phyloP scores from a whole-genome alignment of 2,329 filamentous ascomycete genomes.

The Bisporella sp. region DNA sequence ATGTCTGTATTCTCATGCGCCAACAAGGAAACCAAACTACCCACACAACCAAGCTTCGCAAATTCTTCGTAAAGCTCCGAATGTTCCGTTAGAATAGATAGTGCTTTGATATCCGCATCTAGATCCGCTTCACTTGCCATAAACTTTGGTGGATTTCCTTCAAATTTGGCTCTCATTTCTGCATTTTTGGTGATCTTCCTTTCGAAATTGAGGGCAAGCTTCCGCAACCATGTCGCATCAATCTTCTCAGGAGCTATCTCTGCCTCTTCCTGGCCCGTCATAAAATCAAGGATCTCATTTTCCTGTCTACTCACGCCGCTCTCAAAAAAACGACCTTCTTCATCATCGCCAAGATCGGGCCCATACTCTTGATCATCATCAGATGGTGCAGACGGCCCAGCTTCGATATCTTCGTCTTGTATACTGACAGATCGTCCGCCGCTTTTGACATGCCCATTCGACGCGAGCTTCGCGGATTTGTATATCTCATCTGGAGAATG shows the following conservation, averaged over 20 bases:
- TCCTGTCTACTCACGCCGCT: slow-evolving; percentile 80
- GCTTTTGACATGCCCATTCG: slow-evolving; percentile 34
- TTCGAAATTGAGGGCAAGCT: slow-evolving; percentile 76
- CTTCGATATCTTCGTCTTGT: slow-evolving; percentile 34
- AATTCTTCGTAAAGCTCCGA: slow-evolving; percentile 78
- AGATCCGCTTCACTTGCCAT: slow-evolving; percentile 83
- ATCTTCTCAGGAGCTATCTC: slow-evolving; percentile 60
- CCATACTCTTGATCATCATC: slow-evolving; percentile 48
- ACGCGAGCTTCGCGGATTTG: slow-evolving; percentile 50
- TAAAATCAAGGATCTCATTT: slow-evolving; percentile 77
- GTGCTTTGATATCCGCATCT: slow-evolving; percentile 77
- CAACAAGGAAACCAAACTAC: slow-evolving; percentile 70
- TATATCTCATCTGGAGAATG: slow-evolving; percentile 48
- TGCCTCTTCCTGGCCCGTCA: slow-evolving; percentile 48
- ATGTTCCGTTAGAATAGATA: slow-evolving; percentile 84
- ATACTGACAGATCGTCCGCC: slow-evolving; percentile 23
- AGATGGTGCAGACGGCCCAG: slow-evolving; percentile 45
- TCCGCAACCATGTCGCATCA: slow-evolving; percentile 76
- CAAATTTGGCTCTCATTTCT: slow-evolving; percentile 79
- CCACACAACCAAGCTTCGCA: slow-evolving; percentile 64
- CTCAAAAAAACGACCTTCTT: slow-evolving; percentile 93
- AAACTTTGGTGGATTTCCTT: slow-evolving; percentile 73
- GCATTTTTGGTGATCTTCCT: slow-evolving; percentile 87
- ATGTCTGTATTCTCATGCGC: slow-evolving; percentile 97
- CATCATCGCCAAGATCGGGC: slow-evolving; percentile 59